phyloP scores from a whole-genome alignment of 805 yeast genomes.

The Saccharomycopsis malanga region DNA sequence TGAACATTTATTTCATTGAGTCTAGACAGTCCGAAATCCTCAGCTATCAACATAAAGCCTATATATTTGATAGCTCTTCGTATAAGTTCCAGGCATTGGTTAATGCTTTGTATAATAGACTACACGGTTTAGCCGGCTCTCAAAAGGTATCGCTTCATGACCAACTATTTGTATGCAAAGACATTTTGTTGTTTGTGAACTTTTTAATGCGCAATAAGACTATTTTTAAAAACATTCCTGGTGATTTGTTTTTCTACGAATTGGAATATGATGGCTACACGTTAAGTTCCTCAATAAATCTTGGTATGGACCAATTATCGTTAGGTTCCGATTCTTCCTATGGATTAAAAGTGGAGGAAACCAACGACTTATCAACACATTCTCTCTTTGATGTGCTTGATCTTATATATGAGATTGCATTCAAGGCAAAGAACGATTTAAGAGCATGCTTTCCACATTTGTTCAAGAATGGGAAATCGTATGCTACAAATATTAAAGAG shows the following conservation, averaged over 20 bases:
- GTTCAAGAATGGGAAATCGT: slow-evolving; percentile 7
- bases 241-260: slow-evolving; percentile 15
- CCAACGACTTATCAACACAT: neutral
- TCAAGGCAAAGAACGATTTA: neutral
- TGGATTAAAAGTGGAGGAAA: neutral
- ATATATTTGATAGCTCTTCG: slow-evolving; percentile 16
- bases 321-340: neutral
- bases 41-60: neutral
- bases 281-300: neutral
- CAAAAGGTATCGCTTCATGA: neutral
- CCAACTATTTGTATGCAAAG: neutral
- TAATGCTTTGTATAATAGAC: slow-evolving; percentile 12
- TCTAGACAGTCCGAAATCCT: slow-evolving; percentile 12
- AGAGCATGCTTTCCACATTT: slow-evolving; percentile 6
- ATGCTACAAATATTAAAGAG: slow-evolving; percentile 1
- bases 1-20: slow-evolving; percentile 3
- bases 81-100: slow-evolving; percentile 18
- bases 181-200: slow-evolving; percentile 6
- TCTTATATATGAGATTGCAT: slow-evolving; percentile 1
- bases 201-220: slow-evolving; percentile 7
- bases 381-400: slow-evolving; percentile 16
- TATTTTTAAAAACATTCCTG: slow-evolving; percentile 15
- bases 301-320: neutral
- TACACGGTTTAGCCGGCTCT: neutral
- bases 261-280: neutral